phyloP scores from a whole-genome alignment of 2,329 filamentous ascomycete species.

The Beauveria australis region DNA sequence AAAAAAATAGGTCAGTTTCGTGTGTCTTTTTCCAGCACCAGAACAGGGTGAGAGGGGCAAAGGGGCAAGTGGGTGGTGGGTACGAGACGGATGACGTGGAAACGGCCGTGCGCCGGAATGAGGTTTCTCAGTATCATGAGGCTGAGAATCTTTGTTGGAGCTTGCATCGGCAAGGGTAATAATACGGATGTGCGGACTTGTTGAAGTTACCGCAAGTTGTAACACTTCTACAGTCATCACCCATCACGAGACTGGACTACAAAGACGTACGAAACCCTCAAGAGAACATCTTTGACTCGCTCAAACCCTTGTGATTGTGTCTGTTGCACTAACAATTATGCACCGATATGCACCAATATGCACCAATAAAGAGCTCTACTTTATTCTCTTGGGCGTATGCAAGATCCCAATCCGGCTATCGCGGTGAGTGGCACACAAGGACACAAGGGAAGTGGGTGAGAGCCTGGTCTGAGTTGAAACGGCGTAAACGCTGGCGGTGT shows the following conservation, averaged over 20 bases:
- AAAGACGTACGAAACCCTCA: background rate
- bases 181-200: background rate
- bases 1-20: background rate
- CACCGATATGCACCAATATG: background rate
- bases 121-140: background rate
- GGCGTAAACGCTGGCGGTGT: background rate
- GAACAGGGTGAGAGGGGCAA: background rate
- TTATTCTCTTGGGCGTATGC: too few species aligned
- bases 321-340: background rate
- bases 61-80: background rate
- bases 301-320: background rate
- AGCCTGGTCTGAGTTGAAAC: background rate
- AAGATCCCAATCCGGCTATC: background rate
- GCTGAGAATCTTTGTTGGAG: background rate
- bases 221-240: background rate
- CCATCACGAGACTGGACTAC: too few species aligned
- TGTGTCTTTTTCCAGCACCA: background rate
- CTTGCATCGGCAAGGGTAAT: background rate
- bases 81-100: background rate
- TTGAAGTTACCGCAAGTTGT: background rate
- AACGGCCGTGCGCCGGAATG: conserved; percentile 6
- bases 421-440: background rate
- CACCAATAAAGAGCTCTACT: background rate
- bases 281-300: background rate
- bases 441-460: too few species aligned